A percentile compares a stretch with the other conserved stretches of the same genome.
Conservation (phyloP, 768 basidiomycete species). For the Cystofilobasidium capitatum region DNA sequence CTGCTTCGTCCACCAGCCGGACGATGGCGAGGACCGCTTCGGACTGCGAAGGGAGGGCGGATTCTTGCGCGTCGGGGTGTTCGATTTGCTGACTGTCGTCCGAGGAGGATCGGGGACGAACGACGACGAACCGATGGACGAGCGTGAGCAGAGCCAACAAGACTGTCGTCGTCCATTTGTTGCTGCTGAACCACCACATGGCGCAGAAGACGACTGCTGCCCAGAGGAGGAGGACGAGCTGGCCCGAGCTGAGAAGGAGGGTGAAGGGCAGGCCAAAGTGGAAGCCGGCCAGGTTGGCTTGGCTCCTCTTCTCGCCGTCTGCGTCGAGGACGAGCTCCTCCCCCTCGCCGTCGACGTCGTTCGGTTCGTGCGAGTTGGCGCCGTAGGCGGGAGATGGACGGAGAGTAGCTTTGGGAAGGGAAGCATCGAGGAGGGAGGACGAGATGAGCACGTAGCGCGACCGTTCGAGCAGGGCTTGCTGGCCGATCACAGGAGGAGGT, state of each 20-base stretch:
- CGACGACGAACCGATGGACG: background rate
- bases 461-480: background rate
- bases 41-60: conserved; percentile 5
- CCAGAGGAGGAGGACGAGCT: background rate
- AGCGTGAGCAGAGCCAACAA: background rate
- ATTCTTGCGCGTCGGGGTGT: background rate
- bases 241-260: background rate
- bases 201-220: background rate
- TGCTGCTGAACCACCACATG: background rate
- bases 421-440: conserved; percentile 18
- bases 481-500: background rate
- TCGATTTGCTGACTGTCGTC: background rate
- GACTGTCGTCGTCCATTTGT: background rate
- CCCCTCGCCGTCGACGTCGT: background rate
- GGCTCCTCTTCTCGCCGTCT: background rate
- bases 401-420: conserved; percentile 3
- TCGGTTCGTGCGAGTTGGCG: background rate
- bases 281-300: background rate
- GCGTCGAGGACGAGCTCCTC: background rate
- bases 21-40: background rate
- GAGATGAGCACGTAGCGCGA: conserved; percentile 7
- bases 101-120: background rate
- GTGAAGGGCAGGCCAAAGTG: background rate
- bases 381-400: no score
- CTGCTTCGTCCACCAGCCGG: conserved; percentile 9